phyloP scores from a whole-genome alignment of 1,284 basidiomycete genomes.

The Marasmius tenuissimus region DNA sequence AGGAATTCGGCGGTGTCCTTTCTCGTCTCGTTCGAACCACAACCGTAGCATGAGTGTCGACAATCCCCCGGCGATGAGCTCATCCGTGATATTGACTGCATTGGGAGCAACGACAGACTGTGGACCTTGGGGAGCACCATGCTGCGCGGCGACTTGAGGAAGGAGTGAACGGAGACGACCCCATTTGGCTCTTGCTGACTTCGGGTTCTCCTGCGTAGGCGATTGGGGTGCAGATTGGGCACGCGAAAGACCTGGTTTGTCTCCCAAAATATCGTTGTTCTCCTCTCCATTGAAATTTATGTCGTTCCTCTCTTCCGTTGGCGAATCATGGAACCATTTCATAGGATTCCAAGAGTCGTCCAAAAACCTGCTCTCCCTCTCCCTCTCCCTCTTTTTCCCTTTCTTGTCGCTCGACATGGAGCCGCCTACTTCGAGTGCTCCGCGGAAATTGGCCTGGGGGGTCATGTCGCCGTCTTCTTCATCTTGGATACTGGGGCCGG shows the following conservation, averaged over 20 bases:
- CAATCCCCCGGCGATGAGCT: constrained; percentile 81
- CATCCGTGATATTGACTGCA: constrained; percentile 79
- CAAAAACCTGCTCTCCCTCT: constrained; percentile 47
- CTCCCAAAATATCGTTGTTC: constrained; percentile 18
- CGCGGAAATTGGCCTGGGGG: constrained; percentile 51
- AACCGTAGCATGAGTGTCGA: constrained; percentile 84
- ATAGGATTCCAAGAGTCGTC: constrained; percentile 52
- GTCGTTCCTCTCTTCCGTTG: constrained; percentile 41
- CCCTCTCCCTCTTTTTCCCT: constrained; percentile 50
- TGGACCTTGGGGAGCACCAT: constrained; percentile 34
- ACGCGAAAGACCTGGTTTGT: constrained; percentile 27
- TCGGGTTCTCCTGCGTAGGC: constrained; percentile 23
- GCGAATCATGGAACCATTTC: constrained; percentile 59
- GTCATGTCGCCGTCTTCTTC: constrained; percentile 24
- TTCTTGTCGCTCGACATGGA: constrained; percentile 47
- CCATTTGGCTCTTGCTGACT: constrained; percentile 51
- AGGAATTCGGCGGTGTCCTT: constrained; percentile 81
- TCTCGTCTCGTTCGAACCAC: constrained; percentile 92
- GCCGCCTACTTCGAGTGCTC: constrained; percentile 53
- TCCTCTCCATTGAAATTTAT: constrained; percentile 29
- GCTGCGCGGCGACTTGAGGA: constrained; percentile 50
- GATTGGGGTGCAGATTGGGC: constrained; percentile 48
- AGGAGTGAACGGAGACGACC: constrained; percentile 60
- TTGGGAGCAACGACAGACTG: constrained; percentile 47
- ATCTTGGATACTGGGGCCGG: constrained; percentile 26